Base-by-base conservation (phyloP, 768 basidiomycete species). In the Neoboletus subvelutipes region DNA sequence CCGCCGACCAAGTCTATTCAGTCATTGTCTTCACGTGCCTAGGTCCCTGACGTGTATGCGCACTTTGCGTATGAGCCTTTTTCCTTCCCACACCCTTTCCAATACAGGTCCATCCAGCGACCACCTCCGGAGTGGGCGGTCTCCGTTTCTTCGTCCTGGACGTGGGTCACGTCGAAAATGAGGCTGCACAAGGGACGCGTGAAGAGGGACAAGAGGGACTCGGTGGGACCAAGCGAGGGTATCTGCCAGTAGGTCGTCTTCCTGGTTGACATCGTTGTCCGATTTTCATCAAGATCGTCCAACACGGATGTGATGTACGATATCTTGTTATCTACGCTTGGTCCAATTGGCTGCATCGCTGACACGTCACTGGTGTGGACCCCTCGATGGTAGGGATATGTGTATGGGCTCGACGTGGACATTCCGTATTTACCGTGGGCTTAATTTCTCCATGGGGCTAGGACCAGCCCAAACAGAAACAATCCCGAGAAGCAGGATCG, bases 391-490 rank as follows among this genome's bases (percentile, higher is more conserved):
- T 12, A 39, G 37, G 37, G 41, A 46, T 29, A 41, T 22, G 8
- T 22, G 33, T 13, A 13, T 31, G 10, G 22, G n/a, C 39, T 55
- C 42, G 29, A 26, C 34, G 28, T 13, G 34, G 33, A 7, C 55
- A 50, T 36, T 40, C 39, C 39, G 4, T 40, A 20, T 13, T 15
- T 34, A 15, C 34, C 34, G 34, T 17, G 34, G 15, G 7, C 15
- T 17, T 39, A 5, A 36, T 5, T 31, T 26, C 42, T 45, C 40
- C 7, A 52, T 41, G 57, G 31, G 31, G 52, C 9, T 31, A 31
- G 51, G 52, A 3, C 64, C 55, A 64, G 41, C 48, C n/a, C 28
- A 60, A 33, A 34, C 59, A 54, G 37, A 66, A 56, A 37, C 36
- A 40, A 31, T 12, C 9, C 9, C 29, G 29, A 10, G 29, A 31